Evolutionary conservation across 1,284 basidiomycete species (phyloP).

Genomic region (Sanghuangporus weigelae): DNA sequence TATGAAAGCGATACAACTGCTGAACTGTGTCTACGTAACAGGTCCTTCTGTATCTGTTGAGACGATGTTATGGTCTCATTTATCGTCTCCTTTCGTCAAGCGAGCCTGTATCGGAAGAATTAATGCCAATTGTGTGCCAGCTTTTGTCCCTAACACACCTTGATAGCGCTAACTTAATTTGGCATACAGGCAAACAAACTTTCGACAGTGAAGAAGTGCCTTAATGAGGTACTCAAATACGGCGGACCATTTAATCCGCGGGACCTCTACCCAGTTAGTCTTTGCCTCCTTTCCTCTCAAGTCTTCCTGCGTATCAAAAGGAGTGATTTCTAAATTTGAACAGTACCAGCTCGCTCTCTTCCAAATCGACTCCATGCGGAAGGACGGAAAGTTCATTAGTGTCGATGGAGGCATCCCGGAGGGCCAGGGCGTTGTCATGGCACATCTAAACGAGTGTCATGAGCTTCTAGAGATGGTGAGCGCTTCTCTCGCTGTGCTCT

Average conservation of each 20-base stretch:
- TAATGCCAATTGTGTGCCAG: constrained; percentile 86
- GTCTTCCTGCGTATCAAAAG: constrained; percentile 3
- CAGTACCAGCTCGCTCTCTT: constrained; percentile 94
- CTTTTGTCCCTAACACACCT: not conserved
- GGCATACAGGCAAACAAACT: constrained; percentile 79
- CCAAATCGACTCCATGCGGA: constrained; percentile 91
- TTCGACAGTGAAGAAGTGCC: constrained; percentile 91
- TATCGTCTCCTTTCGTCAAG: constrained; percentile 94
- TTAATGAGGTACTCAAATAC: constrained; percentile 96
- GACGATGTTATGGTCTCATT: constrained; percentile 95
- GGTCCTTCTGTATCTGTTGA: constrained; percentile 89
- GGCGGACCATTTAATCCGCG: constrained; percentile 94
- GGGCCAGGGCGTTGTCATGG: constrained; percentile 95
- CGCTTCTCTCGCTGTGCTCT: constrained; percentile 9
- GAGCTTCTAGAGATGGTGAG: constrained; percentile 89
- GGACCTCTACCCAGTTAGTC: constrained; percentile 87
- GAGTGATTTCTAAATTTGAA: not conserved
- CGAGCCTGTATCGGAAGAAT: constrained; percentile 97
- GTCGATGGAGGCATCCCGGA: constrained; percentile 84
- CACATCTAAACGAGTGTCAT: constrained; percentile 94
- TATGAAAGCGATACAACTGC: not conserved
- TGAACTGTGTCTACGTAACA: constrained; percentile 27
- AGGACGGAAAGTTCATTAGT: constrained; percentile 90
- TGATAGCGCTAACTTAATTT: constrained; percentile 18
- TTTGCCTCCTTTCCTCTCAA: not conserved